Evolutionary conservation across 768 basidiomycete genomes (phyloP).

Genomic region (Lentinula lateritia): DNA sequence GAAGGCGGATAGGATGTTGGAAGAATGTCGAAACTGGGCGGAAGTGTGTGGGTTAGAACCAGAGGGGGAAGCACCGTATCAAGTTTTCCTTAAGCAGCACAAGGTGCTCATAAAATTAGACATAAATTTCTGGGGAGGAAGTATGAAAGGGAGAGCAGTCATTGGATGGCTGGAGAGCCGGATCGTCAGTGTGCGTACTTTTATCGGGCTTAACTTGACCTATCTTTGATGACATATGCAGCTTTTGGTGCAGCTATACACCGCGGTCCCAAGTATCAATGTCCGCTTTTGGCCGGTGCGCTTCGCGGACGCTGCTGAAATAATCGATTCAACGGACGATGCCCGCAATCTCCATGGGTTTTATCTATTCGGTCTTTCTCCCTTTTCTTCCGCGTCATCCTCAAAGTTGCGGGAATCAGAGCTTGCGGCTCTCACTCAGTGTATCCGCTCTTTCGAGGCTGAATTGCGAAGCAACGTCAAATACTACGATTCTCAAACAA

Average conservation of each 20-base stretch:
- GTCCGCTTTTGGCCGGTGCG: slow-evolving; percentile 15
- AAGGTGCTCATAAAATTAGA: slow-evolving; percentile 15
- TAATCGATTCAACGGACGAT: background rate
- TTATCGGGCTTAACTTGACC: background rate
- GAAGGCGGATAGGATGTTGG: background rate
- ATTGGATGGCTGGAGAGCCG: slow-evolving; percentile 17
- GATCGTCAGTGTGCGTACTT: slow-evolving; percentile 12
- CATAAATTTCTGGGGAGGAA: slow-evolving; percentile 14
- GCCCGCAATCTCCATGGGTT: slow-evolving; percentile 8
- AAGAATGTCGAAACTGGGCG: slow-evolving; percentile 1
- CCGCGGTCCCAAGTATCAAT: slow-evolving; percentile 2
- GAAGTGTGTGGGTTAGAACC: slow-evolving; percentile 1
- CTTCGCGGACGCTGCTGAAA: slow-evolving; percentile 7
- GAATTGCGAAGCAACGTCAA: slow-evolving; percentile 9
- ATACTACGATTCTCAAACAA: slow-evolving; percentile 12
- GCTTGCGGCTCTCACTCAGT: background rate
- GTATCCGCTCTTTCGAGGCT: slow-evolving; percentile 13
- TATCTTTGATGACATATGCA: slow-evolving; percentile 1
- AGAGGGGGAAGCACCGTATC: background rate
- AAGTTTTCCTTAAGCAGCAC: slow-evolving; percentile 8
- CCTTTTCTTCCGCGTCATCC: background rate
- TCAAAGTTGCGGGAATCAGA: background rate
- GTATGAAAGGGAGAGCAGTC: slow-evolving; percentile 12
- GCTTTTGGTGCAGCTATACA: slow-evolving; percentile 14
- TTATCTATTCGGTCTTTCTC: slow-evolving; percentile 15